phyloP scores from a whole-genome alignment of 257 asterid genomes.

The Hygrophila difformis region DNA sequence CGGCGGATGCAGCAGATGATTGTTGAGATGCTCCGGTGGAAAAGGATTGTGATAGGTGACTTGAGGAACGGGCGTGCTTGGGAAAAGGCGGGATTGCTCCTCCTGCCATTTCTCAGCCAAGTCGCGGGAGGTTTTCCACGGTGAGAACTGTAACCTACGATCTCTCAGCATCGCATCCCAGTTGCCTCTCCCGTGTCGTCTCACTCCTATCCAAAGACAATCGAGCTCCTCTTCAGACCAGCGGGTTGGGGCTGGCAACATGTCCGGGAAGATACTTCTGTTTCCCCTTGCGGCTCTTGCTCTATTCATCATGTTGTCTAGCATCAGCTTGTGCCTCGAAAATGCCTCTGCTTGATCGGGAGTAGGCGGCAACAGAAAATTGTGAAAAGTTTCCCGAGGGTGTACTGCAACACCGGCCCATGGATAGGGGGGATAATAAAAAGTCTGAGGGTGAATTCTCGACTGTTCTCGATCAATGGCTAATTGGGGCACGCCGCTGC shows the following conservation, averaged over 20 bases:
- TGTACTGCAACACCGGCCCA: slow-evolving; percentile 26
- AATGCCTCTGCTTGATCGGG: slow-evolving; percentile 29
- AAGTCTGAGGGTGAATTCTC: slow-evolving; percentile 15
- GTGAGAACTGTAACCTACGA: slow-evolving; percentile 37
- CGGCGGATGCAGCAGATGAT: slow-evolving; percentile 8
- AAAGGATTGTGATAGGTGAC: slow-evolving; percentile 11
- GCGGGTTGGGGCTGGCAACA: slow-evolving; percentile 28
- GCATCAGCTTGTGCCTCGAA: slow-evolving; percentile 41
- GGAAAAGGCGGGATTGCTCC: slow-evolving; percentile 39
- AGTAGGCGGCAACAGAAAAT: slow-evolving; percentile 17
- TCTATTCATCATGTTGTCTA: slow-evolving; percentile 33
- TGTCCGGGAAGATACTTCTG: slow-evolving; percentile 25
- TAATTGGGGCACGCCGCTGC: slow-evolving; percentile 18
- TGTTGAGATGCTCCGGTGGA: slow-evolving; percentile 7
- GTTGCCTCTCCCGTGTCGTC: slow-evolving; percentile 63
- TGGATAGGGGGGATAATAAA: slow-evolving; percentile 17
- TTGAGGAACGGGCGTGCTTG: slow-evolving; percentile 21
- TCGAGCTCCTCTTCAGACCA: slow-evolving; percentile 77
- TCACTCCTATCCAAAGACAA: slow-evolving; percentile 67
- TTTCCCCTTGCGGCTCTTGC: slow-evolving; percentile 35
- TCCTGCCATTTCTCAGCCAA: slow-evolving; percentile 53
- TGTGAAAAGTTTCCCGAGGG: slow-evolving; percentile 30
- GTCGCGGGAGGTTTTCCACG: slow-evolving; percentile 44
- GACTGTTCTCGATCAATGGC: slow-evolving; percentile 18
- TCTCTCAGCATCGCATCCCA: slow-evolving; percentile 54